Base-by-base conservation (phyloP, 805 yeast species). In the Wickerhamiella australiensis region DNA sequence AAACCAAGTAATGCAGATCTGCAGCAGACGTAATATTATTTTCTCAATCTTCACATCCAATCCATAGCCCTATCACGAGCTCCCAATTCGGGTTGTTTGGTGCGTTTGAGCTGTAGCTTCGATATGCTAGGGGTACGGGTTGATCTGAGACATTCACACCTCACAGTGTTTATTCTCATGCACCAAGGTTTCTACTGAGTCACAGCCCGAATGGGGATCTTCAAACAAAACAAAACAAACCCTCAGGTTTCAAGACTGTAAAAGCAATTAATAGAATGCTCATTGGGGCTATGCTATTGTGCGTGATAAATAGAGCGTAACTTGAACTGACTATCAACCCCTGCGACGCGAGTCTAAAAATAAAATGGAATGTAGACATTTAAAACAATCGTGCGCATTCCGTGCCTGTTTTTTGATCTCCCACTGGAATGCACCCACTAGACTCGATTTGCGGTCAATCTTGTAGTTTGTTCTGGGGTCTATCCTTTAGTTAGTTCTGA, bases 11-110 rank as follows among this genome's bases (percentile, higher is more conserved):
- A 37, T 6, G 25, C 25, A 29, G 31, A 17, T 12, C 15, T 21
- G 26, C 38, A 20, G 35, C 38, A 33, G 38, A 33, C 38, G 20
- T 33, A 33, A 33, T 33, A n/a, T 33, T 33, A 33, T 33, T 33
- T 26, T 26, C 11, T 7, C 9, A 7, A 26, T 26, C n/a, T n/a
- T n/a, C n/a, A n/a, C n/a, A n/a, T n/a, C n/a, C n/a, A n/a, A n/a
- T n/a, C n/a, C n/a, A n/a, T n/a, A n/a, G n/a, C n/a, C n/a, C n/a
- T n/a, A n/a, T n/a, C n/a, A n/a, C n/a, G n/a, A n/a, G n/a, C n/a
- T n/a, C n/a, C n/a, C n/a, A n/a, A n/a, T n/a, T n/a, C n/a, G n/a
- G n/a, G n/a, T n/a, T n/a, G n/a, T n/a, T n/a, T n/a, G n/a, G n/a
- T n/a, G n/a, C n/a, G n/a, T n/a, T n/a, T n/a, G n/a, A n/a, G n/a